Percentiles rank a stretch among this genome's conserved stretches.
These are phyloP conservation scores for Stentor coeruleus DNA, from an alignment of 73 alveolate genomes.

Conservation along the genomic window DNA sequence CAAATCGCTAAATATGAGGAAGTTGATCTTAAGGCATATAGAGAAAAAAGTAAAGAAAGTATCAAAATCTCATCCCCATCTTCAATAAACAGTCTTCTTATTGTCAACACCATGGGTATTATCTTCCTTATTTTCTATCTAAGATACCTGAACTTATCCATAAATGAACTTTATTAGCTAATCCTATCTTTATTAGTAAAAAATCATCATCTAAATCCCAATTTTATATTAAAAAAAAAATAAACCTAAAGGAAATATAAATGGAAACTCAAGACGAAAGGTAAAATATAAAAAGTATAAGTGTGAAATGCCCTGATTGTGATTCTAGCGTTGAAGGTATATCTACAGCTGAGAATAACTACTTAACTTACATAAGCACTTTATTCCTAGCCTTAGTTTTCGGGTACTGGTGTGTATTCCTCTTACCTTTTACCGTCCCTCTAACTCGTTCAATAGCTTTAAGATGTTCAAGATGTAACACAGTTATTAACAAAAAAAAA, in stretches of 20 bases:
- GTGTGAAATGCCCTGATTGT: constrained; percentile 30
- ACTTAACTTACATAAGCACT: constrained; percentile 29
- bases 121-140: neutral
- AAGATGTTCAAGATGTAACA: constrained; percentile 51
- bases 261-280: too few species aligned
- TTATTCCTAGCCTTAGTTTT: constrained; percentile 32
- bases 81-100: neutral
- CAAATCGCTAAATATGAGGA: constrained; percentile 23
- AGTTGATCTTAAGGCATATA: constrained; percentile 14
- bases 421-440: constrained; percentile 47
- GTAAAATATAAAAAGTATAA: too few species aligned
- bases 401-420: constrained; percentile 43
- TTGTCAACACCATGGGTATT: neutral
- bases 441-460: constrained; percentile 43
- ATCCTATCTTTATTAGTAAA: too few species aligned
- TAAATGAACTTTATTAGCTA: constrained; percentile 1
- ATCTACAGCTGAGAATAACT: constrained; percentile 48
- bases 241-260: too few species aligned
- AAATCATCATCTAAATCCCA: too few species aligned
- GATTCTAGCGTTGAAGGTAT: constrained; percentile 46
- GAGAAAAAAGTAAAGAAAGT: neutral
- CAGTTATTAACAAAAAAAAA: constrained; percentile 33
- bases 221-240: too few species aligned
- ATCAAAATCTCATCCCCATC: neutral
- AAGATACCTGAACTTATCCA: neutral